These are phyloP conservation scores for Pseudonitzschia pungens DNA, from an alignment of 108 stramenopile species.

Conservation along the genomic window DNA sequence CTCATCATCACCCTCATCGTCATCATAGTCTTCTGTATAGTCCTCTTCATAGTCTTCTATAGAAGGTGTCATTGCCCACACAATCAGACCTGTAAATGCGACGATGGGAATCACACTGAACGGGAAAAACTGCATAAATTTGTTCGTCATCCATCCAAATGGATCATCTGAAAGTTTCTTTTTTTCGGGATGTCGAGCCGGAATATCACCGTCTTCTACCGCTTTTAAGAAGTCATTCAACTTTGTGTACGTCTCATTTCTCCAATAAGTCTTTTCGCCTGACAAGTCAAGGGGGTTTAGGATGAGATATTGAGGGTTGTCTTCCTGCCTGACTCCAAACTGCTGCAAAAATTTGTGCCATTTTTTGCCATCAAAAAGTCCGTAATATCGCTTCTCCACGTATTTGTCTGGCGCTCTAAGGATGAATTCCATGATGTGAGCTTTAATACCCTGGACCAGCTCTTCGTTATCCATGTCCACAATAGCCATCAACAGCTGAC, in stretches of 20 bases:
- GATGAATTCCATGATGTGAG: constrained; percentile 57
- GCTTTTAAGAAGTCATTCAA: constrained; percentile 35
- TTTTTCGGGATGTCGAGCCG: background rate
- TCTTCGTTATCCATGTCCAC: constrained; percentile 47
- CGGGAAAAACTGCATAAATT: constrained; percentile 32
- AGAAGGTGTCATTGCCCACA: constrained; percentile 21
- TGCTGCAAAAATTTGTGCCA: constrained; percentile 75
- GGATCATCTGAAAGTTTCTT: constrained; percentile 5
- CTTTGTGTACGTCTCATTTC: constrained; percentile 48
- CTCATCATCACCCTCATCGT: constrained; percentile 12
- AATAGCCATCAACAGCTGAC: constrained; percentile 68
- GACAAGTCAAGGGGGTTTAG: constrained; percentile 48
- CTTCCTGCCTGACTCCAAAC: constrained; percentile 47
- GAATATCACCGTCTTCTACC: constrained; percentile 31
- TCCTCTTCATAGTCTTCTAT: constrained; percentile 21
- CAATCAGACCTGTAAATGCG: constrained; percentile 15
- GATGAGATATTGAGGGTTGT: constrained; percentile 69
- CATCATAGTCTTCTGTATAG: constrained; percentile 14
- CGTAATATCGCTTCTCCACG: constrained; percentile 62
- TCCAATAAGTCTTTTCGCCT: constrained; percentile 58
- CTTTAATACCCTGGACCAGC: constrained; percentile 40
- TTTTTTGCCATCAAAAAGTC: constrained; percentile 71
- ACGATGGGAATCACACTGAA: constrained; percentile 32
- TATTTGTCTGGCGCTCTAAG: constrained; percentile 27
- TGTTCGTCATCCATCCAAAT: constrained; percentile 21